Evolutionary conservation across 345 rosid genomes (phyloP).

Genomic region (Linum trigynum): DNA sequence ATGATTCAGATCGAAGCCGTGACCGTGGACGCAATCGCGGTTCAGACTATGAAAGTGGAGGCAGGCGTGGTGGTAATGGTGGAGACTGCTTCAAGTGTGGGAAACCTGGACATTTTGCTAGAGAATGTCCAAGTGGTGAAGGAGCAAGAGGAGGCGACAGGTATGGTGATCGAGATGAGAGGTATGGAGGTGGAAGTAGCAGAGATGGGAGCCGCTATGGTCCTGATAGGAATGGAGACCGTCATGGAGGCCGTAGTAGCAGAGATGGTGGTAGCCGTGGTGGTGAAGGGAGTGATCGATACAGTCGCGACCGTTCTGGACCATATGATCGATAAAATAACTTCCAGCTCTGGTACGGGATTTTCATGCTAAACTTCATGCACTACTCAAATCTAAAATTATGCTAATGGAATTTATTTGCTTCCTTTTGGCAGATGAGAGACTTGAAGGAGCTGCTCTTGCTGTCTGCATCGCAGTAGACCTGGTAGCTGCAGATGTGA

Average conservation of each 20-base stretch:
- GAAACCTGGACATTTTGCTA: slow-evolving; percentile 93
- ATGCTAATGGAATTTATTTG: slow-evolving; percentile 5
- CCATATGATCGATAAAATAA: slow-evolving; percentile 60
- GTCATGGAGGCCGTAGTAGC: slow-evolving; percentile 59
- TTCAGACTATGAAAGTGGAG: slow-evolving; percentile 39
- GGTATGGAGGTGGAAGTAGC: slow-evolving; percentile 36
- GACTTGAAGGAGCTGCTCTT: slow-evolving; percentile 22
- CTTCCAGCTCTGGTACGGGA: slow-evolving; percentile 25
- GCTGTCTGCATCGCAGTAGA: slow-evolving; percentile 20
- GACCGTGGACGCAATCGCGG: slow-evolving; percentile 51
- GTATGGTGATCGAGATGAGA: slow-evolving; percentile 25
- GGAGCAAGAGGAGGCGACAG: slow-evolving; percentile 36
- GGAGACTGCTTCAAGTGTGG: slow-evolving; percentile 95
- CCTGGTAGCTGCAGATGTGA: slow-evolving; percentile 17
- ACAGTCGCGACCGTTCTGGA: slow-evolving; percentile 58
- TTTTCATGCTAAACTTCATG: slow-evolving; percentile 6
- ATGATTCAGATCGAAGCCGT: slow-evolving; percentile 47
- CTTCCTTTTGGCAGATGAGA: slow-evolving; percentile 19
- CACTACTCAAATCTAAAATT: slow-evolving; percentile 3
- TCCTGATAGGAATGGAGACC: slow-evolving; percentile 72
- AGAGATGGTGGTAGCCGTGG: slow-evolving; percentile 61
- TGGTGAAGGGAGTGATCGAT: slow-evolving; percentile 61
- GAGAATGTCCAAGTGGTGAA: slow-evolving; percentile 76
- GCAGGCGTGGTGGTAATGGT: slow-evolving; percentile 52
- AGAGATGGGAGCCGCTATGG: slow-evolving; percentile 59